These are phyloP conservation scores for Cutaneotrichosporon spelunceum DNA, from an alignment of 1,284 basidiomycete genomes.

Conservation along the genomic window DNA sequence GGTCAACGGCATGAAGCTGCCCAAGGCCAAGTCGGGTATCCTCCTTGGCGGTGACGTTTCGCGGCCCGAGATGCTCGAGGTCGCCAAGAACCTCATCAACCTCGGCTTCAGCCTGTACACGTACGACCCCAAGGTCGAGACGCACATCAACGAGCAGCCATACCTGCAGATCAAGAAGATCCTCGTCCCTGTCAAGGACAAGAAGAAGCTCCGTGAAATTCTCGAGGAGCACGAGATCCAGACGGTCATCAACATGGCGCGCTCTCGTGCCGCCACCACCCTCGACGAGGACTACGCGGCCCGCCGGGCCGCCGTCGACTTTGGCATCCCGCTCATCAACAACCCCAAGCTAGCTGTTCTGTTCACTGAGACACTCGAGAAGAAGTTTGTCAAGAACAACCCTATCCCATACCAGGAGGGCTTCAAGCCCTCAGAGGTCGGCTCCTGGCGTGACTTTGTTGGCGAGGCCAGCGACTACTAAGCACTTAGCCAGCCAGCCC, in stretches of 20 bases:
- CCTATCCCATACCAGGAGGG: constrained; percentile 82
- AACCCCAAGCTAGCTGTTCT: constrained; percentile 84
- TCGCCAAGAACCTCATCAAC: constrained; percentile 92
- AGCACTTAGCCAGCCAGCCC: not conserved
- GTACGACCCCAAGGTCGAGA: constrained; percentile 78
- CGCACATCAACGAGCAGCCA: constrained; percentile 75
- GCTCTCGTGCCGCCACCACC: constrained; percentile 70
- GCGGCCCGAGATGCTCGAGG: constrained; percentile 68
- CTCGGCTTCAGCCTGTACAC: constrained; percentile 89
- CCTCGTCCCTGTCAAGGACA: constrained; percentile 95
- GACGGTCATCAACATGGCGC: constrained; percentile 90
- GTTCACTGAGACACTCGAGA: constrained; percentile 84
- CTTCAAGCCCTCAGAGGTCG: constrained; percentile 86
- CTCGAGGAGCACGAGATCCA: constrained; percentile 90
- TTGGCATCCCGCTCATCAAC: constrained; percentile 78
- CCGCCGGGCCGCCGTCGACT: constrained; percentile 84
- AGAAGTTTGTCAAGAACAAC: constrained; percentile 82
- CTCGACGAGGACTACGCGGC: constrained; percentile 97
- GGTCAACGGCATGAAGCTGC: constrained; percentile 64
- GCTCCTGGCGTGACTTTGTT: constrained; percentile 84
- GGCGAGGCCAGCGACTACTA: constrained; percentile 51
- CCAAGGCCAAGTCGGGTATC: constrained; percentile 58
- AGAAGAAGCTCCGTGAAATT: constrained; percentile 80
- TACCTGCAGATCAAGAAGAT: constrained; percentile 77
- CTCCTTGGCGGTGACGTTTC: constrained; percentile 72